Percentiles rank a stretch among this genome's conserved stretches.
These are phyloP conservation scores for Globisporangium emineosum DNA, from an alignment of 352 stramenopile genomes.

Conservation along the genomic window DNA sequence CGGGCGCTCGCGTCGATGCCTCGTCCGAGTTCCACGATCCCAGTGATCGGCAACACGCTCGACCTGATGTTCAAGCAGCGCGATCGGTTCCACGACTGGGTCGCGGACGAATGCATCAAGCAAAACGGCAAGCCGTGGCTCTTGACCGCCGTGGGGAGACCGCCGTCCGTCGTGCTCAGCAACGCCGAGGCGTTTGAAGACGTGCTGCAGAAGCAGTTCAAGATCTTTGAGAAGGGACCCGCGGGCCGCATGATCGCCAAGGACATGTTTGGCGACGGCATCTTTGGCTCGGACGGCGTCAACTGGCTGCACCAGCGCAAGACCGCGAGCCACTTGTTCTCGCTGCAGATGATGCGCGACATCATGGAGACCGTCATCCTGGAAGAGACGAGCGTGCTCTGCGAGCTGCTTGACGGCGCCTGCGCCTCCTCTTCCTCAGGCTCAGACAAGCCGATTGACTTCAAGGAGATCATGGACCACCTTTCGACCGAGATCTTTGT, in stretches of 20 bases:
- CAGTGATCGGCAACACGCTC: conserved; percentile 42
- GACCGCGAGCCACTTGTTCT: conserved; percentile 24
- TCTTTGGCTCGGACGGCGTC: conserved; percentile 2
- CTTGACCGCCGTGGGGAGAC: conserved; percentile 24
- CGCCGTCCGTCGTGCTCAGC: conserved; percentile 27
- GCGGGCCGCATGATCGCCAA: conserved; percentile 22
- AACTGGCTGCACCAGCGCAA: conserved; percentile 43
- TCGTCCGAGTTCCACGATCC: conserved; percentile 35
- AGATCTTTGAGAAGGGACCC: neutral
- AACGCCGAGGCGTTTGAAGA: neutral
- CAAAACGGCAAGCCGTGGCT: too few species aligned
- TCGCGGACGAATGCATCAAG: too few species aligned
- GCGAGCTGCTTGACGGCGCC: conserved; percentile 21
- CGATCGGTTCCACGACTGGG: conserved; percentile 24
- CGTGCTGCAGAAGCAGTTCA: neutral
- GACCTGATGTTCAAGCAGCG: conserved; percentile 26
- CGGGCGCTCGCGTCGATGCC: conserved; percentile 25
- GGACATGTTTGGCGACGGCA: too few species aligned
- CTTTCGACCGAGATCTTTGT: conserved; percentile 70
- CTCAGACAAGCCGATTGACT: conserved; percentile 23
- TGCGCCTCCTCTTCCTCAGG: conserved; percentile 13
- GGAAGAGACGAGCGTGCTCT: conserved; percentile 33
- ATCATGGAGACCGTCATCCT: conserved; percentile 39
- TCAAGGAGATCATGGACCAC: conserved; percentile 42
- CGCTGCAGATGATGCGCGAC: conserved; percentile 24